These are phyloP conservation scores for Babesia sp. DNA, from an alignment of 169 alveolate species.

Conservation along the genomic window DNA sequence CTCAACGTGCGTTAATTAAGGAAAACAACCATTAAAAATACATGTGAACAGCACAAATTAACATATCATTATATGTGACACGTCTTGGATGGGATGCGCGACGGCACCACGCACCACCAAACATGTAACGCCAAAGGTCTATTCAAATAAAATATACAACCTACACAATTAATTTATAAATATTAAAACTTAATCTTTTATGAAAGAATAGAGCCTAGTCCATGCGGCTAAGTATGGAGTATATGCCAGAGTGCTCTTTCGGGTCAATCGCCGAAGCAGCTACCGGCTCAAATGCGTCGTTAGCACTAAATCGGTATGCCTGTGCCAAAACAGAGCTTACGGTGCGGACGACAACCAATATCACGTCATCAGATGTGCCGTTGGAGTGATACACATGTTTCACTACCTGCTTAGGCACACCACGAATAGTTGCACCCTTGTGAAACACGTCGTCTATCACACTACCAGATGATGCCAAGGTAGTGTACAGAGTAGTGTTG, in stretches of 20 bases:
- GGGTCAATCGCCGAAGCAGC: constrained; percentile 12
- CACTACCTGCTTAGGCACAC: constrained; percentile 50
- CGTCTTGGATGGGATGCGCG: not conserved
- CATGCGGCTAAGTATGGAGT: not conserved
- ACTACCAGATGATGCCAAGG: constrained; percentile 29
- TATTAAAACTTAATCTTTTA: not conserved
- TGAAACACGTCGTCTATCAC: constrained; percentile 41
- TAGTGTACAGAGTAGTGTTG: constrained; percentile 48
- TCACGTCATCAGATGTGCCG: constrained; percentile 2
- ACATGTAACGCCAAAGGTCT: not conserved
- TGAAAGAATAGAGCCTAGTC: not conserved
- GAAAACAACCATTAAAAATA: not conserved
- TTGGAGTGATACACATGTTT: constrained; percentile 56
- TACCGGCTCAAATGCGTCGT: constrained; percentile 31
- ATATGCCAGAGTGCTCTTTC: constrained; percentile 19
- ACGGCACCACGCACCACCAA: constrained; percentile 14
- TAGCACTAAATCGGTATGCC: constrained; percentile 27
- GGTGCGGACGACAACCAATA: constrained; percentile 41
- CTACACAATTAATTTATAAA: not conserved
- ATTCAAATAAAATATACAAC: too few relatives aligned
- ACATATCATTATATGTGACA: not conserved
- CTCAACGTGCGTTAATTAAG: not conserved
- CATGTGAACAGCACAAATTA: not conserved
- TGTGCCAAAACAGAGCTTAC: constrained; percentile 2
- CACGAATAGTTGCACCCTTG: constrained; percentile 45